Base-by-base conservation (phyloP, 805 yeast genomes). In the Maudiozyma pseudohumilis region DNA sequence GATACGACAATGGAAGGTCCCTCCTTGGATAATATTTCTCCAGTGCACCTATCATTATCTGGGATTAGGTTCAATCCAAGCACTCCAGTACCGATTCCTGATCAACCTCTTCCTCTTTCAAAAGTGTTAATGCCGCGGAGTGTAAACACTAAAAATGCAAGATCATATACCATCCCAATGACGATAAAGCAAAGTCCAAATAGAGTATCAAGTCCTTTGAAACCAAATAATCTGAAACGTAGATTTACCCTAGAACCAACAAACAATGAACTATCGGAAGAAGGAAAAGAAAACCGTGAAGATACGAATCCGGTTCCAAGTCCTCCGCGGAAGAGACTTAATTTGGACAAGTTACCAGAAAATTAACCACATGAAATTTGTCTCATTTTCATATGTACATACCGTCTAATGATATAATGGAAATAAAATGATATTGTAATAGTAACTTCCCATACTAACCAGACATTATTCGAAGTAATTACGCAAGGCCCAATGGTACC, bases 61-160 rank as follows among this genome's bases (percentile, higher is more conserved):
- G 13, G 36, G 10, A 10, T 33, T 1, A 36, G 39, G 8, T 34
- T 36, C 15, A 45, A 16, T 25, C 57, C 57, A 3, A 45, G 46
- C 23, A 53, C 57, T 2, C 57, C 57, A 1, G 48, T 53, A 8
- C 57, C 57, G 1, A 45, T 53, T 3, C 57, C 57, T 16, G 57
- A 53, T 32, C 55, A 46, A 24, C 56, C 56, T 3, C 31, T 52
- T 25, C 51, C 58, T 1, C 29, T 49, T 17, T 45, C 55, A 6
- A 50, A 45, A 32, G 58, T 53, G 5, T 30, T 53, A 7, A 37
- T 49, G 19, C 55, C 58, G 1, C 50, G 52, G 29, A 50, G 55
- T 33, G 41, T 53, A 9, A 53, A 53, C 22, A 47, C 57, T 0
- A 45, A 44, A 9, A 34, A 44, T 5, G 49, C 43, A 27, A 39